Evolutionary conservation across 2,329 filamentous ascomycete genomes (phyloP).

Genomic region (Cadophora luteo-olivacea): DNA sequence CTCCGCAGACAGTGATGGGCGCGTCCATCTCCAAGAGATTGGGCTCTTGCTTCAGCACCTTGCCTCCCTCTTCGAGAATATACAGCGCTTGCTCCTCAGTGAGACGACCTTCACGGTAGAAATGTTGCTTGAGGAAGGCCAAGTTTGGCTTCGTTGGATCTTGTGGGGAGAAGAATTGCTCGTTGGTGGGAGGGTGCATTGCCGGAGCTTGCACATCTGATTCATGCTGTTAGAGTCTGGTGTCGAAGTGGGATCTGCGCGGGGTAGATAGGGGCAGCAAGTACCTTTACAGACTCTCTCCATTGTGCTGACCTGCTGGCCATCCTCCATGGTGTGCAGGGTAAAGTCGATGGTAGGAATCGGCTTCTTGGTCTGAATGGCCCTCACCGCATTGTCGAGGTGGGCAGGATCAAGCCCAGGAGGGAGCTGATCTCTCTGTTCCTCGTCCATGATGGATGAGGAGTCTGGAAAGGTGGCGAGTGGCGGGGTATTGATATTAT

Average conservation of each 20-base stretch:
- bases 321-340: slow-evolving; percentile 98
- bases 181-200: slow-evolving; percentile 88
- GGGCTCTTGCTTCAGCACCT: slow-evolving; percentile 87
- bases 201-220: slow-evolving; percentile 97
- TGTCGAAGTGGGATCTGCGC: slow-evolving; percentile 16
- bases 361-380: slow-evolving; percentile 93
- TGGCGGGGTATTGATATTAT: neutral
- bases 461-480: neutral
- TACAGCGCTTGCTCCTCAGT: slow-evolving; percentile 97
- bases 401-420: slow-evolving; percentile 48
- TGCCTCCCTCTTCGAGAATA: slow-evolving; percentile 88
- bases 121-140: slow-evolving; percentile 95
- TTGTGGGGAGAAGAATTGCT: slow-evolving; percentile 91
- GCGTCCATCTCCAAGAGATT: slow-evolving; percentile 99
- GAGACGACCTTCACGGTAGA: slow-evolving; percentile 95
- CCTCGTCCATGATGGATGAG: slow-evolving; percentile 42
- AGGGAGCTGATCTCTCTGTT: slow-evolving; percentile 34
- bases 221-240: slow-evolving; percentile 38
- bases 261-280: slow-evolving; percentile 35
- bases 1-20: slow-evolving; percentile 97
- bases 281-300: slow-evolving; percentile 99
- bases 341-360: slow-evolving; percentile 98
- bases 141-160: slow-evolving; percentile 90
- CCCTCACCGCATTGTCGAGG: slow-evolving; percentile 89
- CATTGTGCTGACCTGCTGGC: slow-evolving; percentile 89